Base-by-base conservation (phyloP, 371 early-diverging fungal genomes). In the Mortierella sp. region DNA sequence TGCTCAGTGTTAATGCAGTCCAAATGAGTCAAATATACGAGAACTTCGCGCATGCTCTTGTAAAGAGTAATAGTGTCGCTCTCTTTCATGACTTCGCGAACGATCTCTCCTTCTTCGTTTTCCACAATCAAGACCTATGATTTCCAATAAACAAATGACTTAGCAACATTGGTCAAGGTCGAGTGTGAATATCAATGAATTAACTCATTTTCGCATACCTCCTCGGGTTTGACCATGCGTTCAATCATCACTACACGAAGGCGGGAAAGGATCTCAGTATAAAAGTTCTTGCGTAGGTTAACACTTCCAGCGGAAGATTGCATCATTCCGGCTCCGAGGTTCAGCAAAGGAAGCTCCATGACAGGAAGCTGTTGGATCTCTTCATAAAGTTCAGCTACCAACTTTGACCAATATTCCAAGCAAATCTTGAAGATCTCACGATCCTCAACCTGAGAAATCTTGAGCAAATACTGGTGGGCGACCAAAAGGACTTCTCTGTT, bases 101-200 rank as follows among this genome's bases (percentile, higher is more conserved):
- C 98, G 84, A 99, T 96, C 87, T 99, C 99, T 58, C 99, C 99
- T 84, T 99, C 98, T 67, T 99, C 99, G 86, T 99, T 98, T 84
- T 99, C 97, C 21, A 98, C 96, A 58, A 99, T 92, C 48, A 99
- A 88, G 13, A 99, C 97, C 90, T 94, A 77, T 36, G 7, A 6
- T 52, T 52, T 43, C 43, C 9, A 43, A 43, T 43, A 43, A 15
- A 15, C 43, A 43, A 43, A 43, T 1, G 43, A 43, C 43, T 43
- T 15, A 43, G 53, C 19, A 53, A 53, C 53, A 22, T 24, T 24
- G 22, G 36, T n/a, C 43, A 50, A 40, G 21, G 89, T 84, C 8
- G 6, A 24, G 22, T 45, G 21, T 19, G 9, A 38, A n/a, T 59
- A n/a, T 0, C 3, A 43, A 99, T 91, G 32, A 99, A 85, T 99